Evolutionary conservation across 176 grass and related monocot species (phyloP), one percentile per base, ranked within the genome.

Genomic region (Carex pumila): DNA sequence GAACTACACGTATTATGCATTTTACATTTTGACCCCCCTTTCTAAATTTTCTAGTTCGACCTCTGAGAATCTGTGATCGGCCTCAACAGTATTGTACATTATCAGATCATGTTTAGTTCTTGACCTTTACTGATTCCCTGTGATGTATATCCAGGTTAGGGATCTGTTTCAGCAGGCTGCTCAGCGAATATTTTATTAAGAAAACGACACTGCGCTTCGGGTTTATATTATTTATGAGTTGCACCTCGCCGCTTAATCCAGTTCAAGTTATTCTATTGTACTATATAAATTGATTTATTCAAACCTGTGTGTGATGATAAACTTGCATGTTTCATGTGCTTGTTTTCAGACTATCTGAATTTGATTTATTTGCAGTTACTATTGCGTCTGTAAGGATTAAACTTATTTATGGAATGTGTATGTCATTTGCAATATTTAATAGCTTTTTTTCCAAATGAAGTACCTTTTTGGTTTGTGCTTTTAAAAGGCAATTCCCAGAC

Each of bases 141-240:
- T 69, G 13, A 41, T 83, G 2, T 53, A 18, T 49, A 13, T 32
- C 13, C 64, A 83, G 81, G 81, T 83, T 83, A 83, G 68, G 13
- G 81, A 83, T 69, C 49, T 83, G 29, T 83, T 83, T 83, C 81
- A 83, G 60, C 45, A 32, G 25, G 61, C 43, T 68, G 81, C 81
- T 83, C 81, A 53, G 14, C 45, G 58, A 31, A 83, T 83, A 69
- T 83, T 83, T 83, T 68, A 62, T 18, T 68, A 22, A 81, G 60
- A 68, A 52, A 17, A 78, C 36, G 49, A 78, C 29, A 36, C 52
- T 17, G 1, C 15, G 22, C 50, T 77, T 74, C 2, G 2, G 11
- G 62, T 52, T 4, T 52, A 47, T 52, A n/a, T 52, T 18, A 32
- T 83, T 69, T 69, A 83, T 65, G 45, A 69, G 81, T 29, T 68